Base-by-base conservation (phyloP, 1,284 basidiomycete species). In the Testicularia cyperi region DNA sequence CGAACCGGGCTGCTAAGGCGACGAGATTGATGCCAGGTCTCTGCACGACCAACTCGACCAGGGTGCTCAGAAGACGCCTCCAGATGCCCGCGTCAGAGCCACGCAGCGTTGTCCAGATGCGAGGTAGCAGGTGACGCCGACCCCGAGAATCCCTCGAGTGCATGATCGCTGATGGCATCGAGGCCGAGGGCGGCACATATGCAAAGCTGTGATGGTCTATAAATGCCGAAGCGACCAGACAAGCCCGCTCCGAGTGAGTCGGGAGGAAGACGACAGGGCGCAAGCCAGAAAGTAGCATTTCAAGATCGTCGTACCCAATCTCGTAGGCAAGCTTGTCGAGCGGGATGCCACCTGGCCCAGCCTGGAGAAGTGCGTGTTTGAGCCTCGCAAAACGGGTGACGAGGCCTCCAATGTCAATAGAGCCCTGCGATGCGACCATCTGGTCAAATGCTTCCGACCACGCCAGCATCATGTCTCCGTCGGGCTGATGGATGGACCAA, bases 101-200 rank as follows among this genome's bases (percentile, higher is more conserved):
- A 2, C 4, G 13, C 27, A 61, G 51, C 2, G 57, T 46, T 0
- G 46, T 46, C 51, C 51, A 61, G 13, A 46, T 32, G 28, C 54
- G 57, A 13, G 57, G 57, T 1, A 61, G 25, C 0, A 39, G 22
- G 16, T n/a, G 21, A 20, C 33, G 30, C n/a, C n/a, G n/a, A n/a
- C n/a, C n/a, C n/a, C n/a, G n/a, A n/a, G n/a, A n/a, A n/a, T n/a
- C n/a, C n/a, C n/a, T n/a, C n/a, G n/a, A n/a, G n/a, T n/a, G n/a
- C n/a, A n/a, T n/a, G n/a, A n/a, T n/a, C n/a, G n/a, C n/a, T n/a
- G n/a, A n/a, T n/a, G n/a, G n/a, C n/a, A n/a, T n/a, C 12, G 13
- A 14, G 8, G 12, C 13, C 10, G 30, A 9, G 33, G 33, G 6
- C 9, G 33, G 33, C 18, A 35, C n/a, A n/a, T n/a, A 12, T 9